These are phyloP conservation scores for Acrocalymma vagum DNA, from an alignment of 2,329 filamentous ascomycete species.

Conservation along the genomic window DNA sequence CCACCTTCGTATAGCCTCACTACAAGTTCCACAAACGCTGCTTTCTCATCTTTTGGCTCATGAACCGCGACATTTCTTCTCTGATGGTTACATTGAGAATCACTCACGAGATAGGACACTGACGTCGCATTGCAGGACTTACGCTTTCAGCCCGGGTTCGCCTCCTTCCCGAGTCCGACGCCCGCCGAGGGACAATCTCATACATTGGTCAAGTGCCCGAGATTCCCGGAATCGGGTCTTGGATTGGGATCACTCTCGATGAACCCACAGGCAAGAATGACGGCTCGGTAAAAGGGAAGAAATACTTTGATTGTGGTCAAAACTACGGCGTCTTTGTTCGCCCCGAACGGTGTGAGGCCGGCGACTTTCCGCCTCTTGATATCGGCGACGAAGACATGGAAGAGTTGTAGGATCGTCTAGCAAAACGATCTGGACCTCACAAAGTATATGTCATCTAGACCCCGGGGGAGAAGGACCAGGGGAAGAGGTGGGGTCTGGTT, in stretches of 20 bases:
- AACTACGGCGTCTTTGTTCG: conserved; percentile 83
- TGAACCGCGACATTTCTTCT: too few species aligned
- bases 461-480: too few species aligned
- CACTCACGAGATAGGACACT: conserved; percentile 4
- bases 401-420: conserved; percentile 63
- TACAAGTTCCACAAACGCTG: too few species aligned
- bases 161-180: conserved; percentile 69
- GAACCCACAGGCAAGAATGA: conserved; percentile 87
- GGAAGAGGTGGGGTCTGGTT: too few species aligned
- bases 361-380: conserved; percentile 69
- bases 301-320: conserved; percentile 74
- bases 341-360: conserved; percentile 79
- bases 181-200: conserved; percentile 72
- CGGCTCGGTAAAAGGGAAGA: conserved; percentile 71
- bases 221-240: conserved; percentile 71
- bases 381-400: conserved; percentile 71
- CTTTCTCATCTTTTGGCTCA: conserved; percentile 2
- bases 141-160: conserved; percentile 41
- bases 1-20: too few species aligned
- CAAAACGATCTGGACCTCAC: too few species aligned
- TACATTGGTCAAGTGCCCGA: conserved; percentile 79
- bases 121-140: conserved; percentile 35
- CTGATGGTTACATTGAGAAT: not conserved
- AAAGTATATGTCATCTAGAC: too few species aligned
- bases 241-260: conserved; percentile 78